These are phyloP conservation scores for Vickermania ingenoplastis DNA, from an alignment of 208 protist species.

Conservation along the genomic window DNA sequence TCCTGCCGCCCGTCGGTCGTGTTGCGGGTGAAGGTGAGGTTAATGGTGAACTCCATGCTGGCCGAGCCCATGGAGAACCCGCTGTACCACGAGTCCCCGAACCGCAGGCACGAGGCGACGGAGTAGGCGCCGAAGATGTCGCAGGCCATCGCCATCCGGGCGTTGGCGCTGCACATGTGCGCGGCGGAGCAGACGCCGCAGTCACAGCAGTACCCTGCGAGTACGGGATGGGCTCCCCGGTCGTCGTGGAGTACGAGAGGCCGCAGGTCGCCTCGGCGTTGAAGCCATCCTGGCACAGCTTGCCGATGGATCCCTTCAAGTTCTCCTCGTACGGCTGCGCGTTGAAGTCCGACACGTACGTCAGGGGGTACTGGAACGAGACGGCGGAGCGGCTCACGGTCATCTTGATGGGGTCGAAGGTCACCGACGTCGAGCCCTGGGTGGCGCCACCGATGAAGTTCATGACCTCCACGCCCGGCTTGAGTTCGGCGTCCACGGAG, in stretches of 20 bases:
- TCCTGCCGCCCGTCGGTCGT: too few species aligned
- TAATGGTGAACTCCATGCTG: conserved; percentile 13
- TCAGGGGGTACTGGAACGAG: not conserved
- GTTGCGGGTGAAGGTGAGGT: conserved; percentile 4
- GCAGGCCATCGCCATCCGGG: conserved; percentile 47
- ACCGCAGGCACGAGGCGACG: conserved; percentile 45
- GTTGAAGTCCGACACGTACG: not conserved
- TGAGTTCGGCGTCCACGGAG: conserved; percentile 53
- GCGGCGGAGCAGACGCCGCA: conserved; percentile 58
- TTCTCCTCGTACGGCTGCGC: not conserved
- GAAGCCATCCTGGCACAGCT: conserved; percentile 52
- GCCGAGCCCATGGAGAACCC: conserved; percentile 15
- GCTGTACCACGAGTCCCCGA: conserved; percentile 22
- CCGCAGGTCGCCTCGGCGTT: conserved; percentile 60
- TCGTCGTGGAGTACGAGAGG: conserved; percentile 22
- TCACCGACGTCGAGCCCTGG: not conserved
- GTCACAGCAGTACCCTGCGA: conserved; percentile 81
- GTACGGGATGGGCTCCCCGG: conserved; percentile 43
- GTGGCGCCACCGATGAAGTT: not conserved
- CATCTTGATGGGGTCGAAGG: not conserved
- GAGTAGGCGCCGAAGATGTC: conserved; percentile 42
- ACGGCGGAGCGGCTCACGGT: not conserved
- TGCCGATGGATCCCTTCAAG: not conserved
- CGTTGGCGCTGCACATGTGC: conserved; percentile 41
- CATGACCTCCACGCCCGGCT: not conserved